Evolutionary conservation across 139 green algal genomes (phyloP).

Genomic region (Chlamydomonas sp.): DNA sequence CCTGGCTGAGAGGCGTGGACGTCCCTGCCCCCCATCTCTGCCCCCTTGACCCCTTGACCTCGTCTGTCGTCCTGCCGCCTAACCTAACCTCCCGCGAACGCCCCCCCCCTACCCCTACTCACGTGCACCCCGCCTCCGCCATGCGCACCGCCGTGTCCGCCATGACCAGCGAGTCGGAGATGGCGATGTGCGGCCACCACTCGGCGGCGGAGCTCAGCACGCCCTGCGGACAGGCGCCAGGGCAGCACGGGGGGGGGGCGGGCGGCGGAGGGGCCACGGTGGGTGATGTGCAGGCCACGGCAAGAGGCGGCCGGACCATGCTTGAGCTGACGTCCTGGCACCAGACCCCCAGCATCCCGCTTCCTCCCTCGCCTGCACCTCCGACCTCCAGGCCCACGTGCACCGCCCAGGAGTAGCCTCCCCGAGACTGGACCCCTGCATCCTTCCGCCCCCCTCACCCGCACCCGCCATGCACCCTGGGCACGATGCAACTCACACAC

Average conservation of each 20-base stretch:
- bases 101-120: not conserved
- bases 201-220: constrained; percentile 86
- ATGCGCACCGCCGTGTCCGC: constrained; percentile 88
- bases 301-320: too few species aligned
- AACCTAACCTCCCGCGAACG: not conserved
- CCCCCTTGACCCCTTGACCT: not conserved
- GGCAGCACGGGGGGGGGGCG: not conserved
- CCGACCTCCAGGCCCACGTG: too few species aligned
- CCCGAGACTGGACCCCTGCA: too few species aligned
- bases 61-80: not conserved
- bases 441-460: not conserved
- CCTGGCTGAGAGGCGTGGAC: too few species aligned
- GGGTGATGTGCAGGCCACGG: too few species aligned
- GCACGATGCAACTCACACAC: not conserved
- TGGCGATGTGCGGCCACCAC: constrained; percentile 93
- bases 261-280: too few species aligned
- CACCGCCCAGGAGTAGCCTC: too few species aligned
- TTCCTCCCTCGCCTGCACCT: too few species aligned
- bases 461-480: not conserved
- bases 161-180: constrained; percentile 96
- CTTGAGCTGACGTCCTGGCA: not conserved
- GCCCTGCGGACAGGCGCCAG: constrained; percentile 85
- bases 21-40: too few species aligned
- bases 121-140: constrained; percentile 87
- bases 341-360: too few species aligned